Conservation (phyloP, 768 basidiomycete genomes). For the Collybiopsis luxurians region DNA sequence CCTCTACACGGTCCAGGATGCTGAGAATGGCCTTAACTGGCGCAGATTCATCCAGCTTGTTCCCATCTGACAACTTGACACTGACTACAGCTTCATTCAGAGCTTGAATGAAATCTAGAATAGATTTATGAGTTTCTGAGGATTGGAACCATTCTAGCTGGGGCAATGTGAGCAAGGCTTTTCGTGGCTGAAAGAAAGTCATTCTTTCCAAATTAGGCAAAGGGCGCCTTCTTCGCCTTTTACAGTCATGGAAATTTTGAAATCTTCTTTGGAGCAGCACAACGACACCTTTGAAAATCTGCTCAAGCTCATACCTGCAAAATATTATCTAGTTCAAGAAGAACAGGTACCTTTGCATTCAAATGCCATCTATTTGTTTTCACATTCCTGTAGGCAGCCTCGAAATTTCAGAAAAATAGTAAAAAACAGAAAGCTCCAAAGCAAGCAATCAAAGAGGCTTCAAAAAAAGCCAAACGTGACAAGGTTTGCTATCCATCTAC, state of each 20-base stretch:
- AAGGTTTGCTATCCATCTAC: slow-evolving; percentile 52
- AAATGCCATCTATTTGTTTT: background rate
- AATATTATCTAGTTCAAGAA: slow-evolving; percentile 78
- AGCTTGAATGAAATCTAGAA: slow-evolving; percentile 68
- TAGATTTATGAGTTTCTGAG: slow-evolving; percentile 64
- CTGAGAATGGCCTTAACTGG: slow-evolving; percentile 58
- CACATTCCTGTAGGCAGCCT: slow-evolving; percentile 37
- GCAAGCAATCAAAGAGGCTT: slow-evolving; percentile 84
- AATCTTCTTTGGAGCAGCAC: slow-evolving; percentile 72
- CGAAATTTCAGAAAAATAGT: slow-evolving; percentile 84
- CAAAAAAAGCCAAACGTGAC: slow-evolving; percentile 83
- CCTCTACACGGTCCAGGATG: slow-evolving; percentile 66
- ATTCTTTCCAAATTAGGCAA: background rate
- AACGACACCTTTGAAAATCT: slow-evolving; percentile 85
- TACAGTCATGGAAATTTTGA: slow-evolving; percentile 31
- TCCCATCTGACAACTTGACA: slow-evolving; percentile 63
- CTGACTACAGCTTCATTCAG: slow-evolving; percentile 77
- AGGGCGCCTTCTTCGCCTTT: background rate
- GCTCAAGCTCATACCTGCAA: slow-evolving; percentile 82
- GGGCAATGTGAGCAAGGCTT: slow-evolving; percentile 70
- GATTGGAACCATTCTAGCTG: slow-evolving; percentile 83
- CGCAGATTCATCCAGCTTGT: slow-evolving; percentile 46
- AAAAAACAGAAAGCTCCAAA: slow-evolving; percentile 83
- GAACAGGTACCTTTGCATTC: slow-evolving; percentile 57
- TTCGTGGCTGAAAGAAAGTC: slow-evolving; percentile 45